Evolutionary conservation across 2,329 filamentous ascomycete species (phyloP).

Genomic region (Venturia pyrina): DNA sequence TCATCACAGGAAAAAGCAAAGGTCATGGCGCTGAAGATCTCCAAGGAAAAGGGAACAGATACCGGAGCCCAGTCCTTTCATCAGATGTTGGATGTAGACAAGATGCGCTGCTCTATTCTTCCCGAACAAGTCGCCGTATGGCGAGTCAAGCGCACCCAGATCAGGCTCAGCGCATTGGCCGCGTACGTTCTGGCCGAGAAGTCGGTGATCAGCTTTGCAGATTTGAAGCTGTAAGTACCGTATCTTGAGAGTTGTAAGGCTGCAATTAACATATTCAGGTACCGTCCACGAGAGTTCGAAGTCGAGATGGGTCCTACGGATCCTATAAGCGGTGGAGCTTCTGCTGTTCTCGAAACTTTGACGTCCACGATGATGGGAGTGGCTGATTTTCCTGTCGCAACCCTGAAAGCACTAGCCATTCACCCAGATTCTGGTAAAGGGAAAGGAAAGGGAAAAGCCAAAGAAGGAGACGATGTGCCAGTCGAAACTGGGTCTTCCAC

Average conservation of each 20-base stretch:
- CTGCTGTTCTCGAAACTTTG: constrained; percentile 73
- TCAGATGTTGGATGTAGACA: constrained; percentile 47
- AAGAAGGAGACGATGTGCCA: constrained; percentile 6
- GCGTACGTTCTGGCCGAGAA: constrained; percentile 12
- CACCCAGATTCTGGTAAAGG: constrained; percentile 28
- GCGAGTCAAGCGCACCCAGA: constrained; percentile 24
- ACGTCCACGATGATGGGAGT: constrained; percentile 73
- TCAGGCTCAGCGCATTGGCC: constrained; percentile 14
- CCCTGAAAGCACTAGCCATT: constrained; percentile 39
- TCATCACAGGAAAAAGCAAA: constrained; percentile 28
- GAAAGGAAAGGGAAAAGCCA: constrained; percentile 7
- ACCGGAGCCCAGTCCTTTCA: constrained; percentile 37
- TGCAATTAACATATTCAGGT: constrained; percentile 17
- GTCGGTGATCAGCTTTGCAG: constrained; percentile 10
- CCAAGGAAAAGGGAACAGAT: constrained; percentile 31
- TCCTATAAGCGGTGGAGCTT: constrained; percentile 45
- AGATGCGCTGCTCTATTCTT: constrained; percentile 59
- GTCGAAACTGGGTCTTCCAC: neutral
- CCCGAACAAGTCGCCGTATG: constrained; percentile 63
- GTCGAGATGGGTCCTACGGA: constrained; percentile 30
- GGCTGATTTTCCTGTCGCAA: constrained; percentile 56
- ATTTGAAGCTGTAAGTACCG: constrained; percentile 13
- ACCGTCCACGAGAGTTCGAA: constrained; percentile 29
- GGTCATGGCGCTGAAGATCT: constrained; percentile 32
- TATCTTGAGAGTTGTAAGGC: neutral